Conservation (phyloP, 257 asterid genomes). For the Solanum arcanum region DNA sequence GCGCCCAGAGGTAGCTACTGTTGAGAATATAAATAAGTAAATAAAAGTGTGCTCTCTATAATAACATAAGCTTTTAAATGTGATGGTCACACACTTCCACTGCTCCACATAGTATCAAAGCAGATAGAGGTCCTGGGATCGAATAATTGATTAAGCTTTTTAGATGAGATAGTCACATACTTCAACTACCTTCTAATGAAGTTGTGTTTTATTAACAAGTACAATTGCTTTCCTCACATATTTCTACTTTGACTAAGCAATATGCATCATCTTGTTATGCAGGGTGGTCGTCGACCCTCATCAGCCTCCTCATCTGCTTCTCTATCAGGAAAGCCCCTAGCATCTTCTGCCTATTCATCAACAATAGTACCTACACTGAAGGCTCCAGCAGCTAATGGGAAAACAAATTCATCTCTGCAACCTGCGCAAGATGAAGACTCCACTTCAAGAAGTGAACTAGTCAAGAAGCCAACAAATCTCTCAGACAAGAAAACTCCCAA, state of each 20-base stretch:
- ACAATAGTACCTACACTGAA: neutral
- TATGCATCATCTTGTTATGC: neutral
- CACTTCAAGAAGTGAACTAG: neutral
- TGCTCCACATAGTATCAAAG: neutral
- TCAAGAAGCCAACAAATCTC: neutral
- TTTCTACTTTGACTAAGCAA: neutral
- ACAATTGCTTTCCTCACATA: neutral
- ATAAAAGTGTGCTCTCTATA: neutral
- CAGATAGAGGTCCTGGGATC: neutral
- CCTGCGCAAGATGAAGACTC: neutral
- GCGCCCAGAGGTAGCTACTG: neutral
- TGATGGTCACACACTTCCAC: neutral
- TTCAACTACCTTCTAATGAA: neutral
- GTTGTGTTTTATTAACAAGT: neutral
- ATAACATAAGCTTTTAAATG: neutral
- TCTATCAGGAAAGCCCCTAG: neutral
- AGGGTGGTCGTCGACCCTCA: neutral
- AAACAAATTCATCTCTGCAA: neutral
- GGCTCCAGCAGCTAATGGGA: neutral
- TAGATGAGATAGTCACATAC: neutral
- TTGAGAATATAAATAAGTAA: neutral
- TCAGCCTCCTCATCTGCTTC: neutral
- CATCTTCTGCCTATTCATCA: neutral
- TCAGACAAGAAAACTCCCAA: neutral
- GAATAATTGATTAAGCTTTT: neutral